Conservation (phyloP, 2,329 filamentous ascomycete genomes). For the Aspergillus uvarum region DNA sequence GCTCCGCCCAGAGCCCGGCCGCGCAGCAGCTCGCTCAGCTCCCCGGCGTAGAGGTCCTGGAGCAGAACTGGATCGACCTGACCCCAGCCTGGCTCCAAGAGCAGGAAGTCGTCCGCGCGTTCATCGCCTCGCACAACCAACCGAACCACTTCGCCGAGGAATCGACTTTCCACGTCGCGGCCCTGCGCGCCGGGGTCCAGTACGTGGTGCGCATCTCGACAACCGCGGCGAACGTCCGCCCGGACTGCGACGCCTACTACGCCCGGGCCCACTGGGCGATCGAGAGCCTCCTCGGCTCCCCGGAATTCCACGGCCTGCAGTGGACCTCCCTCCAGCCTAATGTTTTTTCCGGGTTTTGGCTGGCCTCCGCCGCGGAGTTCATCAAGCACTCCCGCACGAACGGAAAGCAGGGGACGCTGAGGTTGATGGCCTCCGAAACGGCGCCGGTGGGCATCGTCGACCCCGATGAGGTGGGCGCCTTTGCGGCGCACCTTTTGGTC, state of each 20-base stretch:
- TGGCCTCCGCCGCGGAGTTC: constrained; percentile 27
- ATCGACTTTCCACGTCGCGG: constrained; percentile 36
- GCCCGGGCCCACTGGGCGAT: constrained; percentile 44
- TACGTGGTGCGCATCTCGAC: constrained; percentile 49
- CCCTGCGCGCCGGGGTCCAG: constrained; percentile 39
- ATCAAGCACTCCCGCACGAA: constrained; percentile 37
- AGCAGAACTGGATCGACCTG: constrained; percentile 41
- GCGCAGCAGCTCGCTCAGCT: constrained; percentile 31
- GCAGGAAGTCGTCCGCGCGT: constrained; percentile 37
- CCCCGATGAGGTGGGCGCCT: constrained; percentile 34
- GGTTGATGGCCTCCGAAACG: constrained; percentile 29
- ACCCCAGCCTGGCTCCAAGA: constrained; percentile 43
- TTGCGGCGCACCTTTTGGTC: constrained; percentile 39
- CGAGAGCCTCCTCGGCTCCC: constrained; percentile 38
- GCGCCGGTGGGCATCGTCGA: constrained; percentile 34
- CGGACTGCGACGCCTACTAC: constrained; percentile 38
- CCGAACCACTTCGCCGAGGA: constrained; percentile 45
- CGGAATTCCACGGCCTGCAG: constrained; percentile 36
- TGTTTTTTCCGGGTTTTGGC: constrained; percentile 25
- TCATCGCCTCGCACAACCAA: constrained; percentile 42
- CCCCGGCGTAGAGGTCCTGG: constrained; percentile 35
- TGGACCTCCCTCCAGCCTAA: constrained; percentile 47
- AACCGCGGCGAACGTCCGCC: constrained; percentile 37
- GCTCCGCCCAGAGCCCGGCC: constrained; percentile 23
- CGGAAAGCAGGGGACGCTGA: constrained; percentile 32